Percentiles rank a stretch among this genome's conserved stretches.
phyloP scores from a whole-genome alignment of 352 stramenopile species.

The Elongisporangium anandrum region DNA sequence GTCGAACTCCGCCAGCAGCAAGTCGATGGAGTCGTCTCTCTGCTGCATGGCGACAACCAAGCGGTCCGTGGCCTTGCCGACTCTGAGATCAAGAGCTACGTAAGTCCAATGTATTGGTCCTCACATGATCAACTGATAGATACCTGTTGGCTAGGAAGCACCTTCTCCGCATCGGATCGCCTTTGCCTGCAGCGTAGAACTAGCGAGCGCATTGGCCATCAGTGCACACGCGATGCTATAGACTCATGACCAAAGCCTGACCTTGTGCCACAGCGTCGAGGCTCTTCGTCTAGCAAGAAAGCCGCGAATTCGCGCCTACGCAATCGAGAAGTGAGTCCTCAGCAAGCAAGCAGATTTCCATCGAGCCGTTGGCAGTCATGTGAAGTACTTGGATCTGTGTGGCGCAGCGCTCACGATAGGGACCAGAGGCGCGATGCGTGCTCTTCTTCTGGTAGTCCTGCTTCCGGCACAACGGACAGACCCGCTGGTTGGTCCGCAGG shows the following conservation, averaged over 20 bases:
- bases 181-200: slow-evolving; percentile 67
- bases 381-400: slow-evolving; percentile 56
- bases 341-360: background rate
- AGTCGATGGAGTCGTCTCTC: slow-evolving; percentile 78
- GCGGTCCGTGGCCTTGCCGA: slow-evolving; percentile 49
- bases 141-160: slow-evolving; percentile 70
- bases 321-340: background rate
- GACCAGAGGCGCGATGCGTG: slow-evolving; percentile 40
- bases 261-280: slow-evolving; percentile 27
- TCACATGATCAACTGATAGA: too few relatives aligned
- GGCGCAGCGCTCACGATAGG: slow-evolving; percentile 50
- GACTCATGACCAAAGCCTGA: too few relatives aligned
- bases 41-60: slow-evolving; percentile 54
- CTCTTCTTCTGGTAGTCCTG: slow-evolving; percentile 77
- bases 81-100: slow-evolving; percentile 16
- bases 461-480: slow-evolving; percentile 82
- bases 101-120: background rate
- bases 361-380: background rate
- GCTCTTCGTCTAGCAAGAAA: slow-evolving; percentile 19
- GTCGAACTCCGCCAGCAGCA: slow-evolving; percentile 74
- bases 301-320: slow-evolving; percentile 29
- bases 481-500: slow-evolving; percentile 65
- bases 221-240: too few relatives aligned
- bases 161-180: slow-evolving; percentile 39
- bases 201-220: slow-evolving; percentile 9